Evolutionary conservation across 441 rosid species (phyloP).

Genomic region (Mallotus japonicus): DNA sequence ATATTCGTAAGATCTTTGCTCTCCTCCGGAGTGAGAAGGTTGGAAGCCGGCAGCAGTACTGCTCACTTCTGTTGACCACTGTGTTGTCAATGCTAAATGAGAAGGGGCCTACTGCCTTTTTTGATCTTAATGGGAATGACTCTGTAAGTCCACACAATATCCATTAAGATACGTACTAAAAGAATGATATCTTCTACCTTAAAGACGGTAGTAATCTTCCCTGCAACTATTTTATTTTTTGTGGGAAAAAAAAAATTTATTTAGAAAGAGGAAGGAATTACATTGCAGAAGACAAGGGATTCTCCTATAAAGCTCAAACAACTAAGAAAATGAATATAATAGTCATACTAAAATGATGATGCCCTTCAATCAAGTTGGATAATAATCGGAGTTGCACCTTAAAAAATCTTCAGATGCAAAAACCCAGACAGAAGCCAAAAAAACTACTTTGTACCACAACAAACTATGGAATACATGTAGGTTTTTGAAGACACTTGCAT

Average conservation of each 20-base stretch:
- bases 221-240: not conserved
- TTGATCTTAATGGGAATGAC: slow-evolving; percentile 87
- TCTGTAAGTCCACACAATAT: slow-evolving; percentile 65
- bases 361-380: no score
- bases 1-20: slow-evolving; percentile 95
- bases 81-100: slow-evolving; percentile 96
- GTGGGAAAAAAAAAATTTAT: not conserved
- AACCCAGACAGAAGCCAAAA: no score
- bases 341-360: no score
- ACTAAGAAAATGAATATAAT: no score
- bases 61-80: slow-evolving; percentile 76
- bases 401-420: no score
- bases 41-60: slow-evolving; percentile 74
- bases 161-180: not conserved
- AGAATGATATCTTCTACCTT: slow-evolving; percentile 1
- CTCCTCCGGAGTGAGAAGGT: slow-evolving; percentile 98
- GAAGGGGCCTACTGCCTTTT: slow-evolving; percentile 98
- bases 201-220: not conserved
- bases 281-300: no score
- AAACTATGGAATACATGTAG: no score
- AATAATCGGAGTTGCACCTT: no score
- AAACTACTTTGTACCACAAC: no score
- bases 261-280: not conserved
- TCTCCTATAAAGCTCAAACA: no score
- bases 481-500: no score